Evolutionary conservation across 371 early-diverging fungal species (phyloP).

Genomic region (Mortierella sp.): DNA sequence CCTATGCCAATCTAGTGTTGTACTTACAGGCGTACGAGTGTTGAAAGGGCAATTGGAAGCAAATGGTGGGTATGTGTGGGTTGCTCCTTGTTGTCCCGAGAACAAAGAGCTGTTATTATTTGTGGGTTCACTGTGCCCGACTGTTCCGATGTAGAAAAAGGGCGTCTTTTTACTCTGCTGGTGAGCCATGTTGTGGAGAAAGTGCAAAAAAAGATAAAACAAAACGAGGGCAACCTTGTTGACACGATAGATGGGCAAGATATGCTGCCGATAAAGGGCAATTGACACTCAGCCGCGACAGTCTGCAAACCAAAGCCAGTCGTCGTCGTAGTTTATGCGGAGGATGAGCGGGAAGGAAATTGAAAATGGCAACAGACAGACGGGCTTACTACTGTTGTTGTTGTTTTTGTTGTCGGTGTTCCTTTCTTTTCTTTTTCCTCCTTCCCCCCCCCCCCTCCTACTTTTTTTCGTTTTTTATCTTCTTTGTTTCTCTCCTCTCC

Average conservation of each 20-base stretch:
- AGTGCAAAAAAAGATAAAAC: neutral
- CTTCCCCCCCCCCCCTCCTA: neutral
- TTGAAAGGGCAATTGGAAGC: too few species aligned
- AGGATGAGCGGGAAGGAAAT: neutral
- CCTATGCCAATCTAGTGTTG: too few species aligned
- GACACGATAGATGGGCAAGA: neutral
- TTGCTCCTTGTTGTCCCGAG: constrained; percentile 10
- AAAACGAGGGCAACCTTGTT: constrained; percentile 13
- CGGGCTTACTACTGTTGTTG: neutral
- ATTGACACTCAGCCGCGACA: neutral
- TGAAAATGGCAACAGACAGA: too few species aligned
- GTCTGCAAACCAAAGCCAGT: too few species aligned
- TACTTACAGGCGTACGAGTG: too few species aligned
- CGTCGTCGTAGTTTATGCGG: neutral
- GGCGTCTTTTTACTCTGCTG: too few species aligned
- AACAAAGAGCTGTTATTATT: neutral
- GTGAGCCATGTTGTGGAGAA: constrained; percentile 13
- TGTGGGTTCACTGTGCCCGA: neutral
- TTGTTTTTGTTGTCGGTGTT: constrained; percentile 1
- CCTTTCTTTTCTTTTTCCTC: neutral
- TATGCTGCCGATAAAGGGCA: neutral
- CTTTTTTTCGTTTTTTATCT: neutral
- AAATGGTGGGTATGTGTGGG: neutral
- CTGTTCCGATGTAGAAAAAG: neutral
- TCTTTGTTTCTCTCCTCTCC: neutral